Evolutionary conservation across 495 filamentous ascomycete species (phyloP).

Genomic region (Talaromyces thailandensis): DNA sequence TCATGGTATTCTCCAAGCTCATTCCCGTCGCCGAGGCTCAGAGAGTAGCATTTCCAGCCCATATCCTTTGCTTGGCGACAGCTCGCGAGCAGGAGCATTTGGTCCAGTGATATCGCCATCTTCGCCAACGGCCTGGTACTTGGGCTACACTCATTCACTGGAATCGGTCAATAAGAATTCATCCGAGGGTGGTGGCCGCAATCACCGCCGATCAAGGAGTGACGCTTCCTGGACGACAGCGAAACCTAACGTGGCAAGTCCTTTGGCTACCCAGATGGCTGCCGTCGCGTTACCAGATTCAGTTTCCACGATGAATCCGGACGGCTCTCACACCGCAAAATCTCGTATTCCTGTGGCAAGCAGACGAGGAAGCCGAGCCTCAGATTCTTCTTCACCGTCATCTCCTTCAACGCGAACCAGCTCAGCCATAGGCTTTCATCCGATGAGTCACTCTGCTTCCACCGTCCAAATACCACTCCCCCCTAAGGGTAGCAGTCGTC

Average conservation of each 20-base stretch:
- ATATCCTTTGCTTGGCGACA: conserved; percentile 39
- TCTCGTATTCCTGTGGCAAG: conserved; percentile 52
- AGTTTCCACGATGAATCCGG: conserved; percentile 17
- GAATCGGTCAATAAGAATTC: conserved; percentile 33
- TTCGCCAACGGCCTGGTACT: conserved; percentile 50
- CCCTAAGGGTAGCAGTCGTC: conserved; percentile 36
- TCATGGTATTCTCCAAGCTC: conserved; percentile 26
- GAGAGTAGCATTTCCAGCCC: conserved; percentile 46
- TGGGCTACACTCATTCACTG: conserved; percentile 36
- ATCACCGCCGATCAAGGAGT: conserved; percentile 41
- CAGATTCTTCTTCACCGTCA: conserved; percentile 31
- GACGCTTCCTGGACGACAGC: conserved; percentile 24
- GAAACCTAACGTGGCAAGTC: conserved; percentile 18
- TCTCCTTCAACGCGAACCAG: conserved; percentile 33
- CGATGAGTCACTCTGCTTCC: conserved; percentile 6
- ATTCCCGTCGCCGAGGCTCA: conserved; percentile 39
- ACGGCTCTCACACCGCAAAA: conserved; percentile 36
- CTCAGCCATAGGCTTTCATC: conserved; percentile 32
- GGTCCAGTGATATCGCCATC: conserved; percentile 30
- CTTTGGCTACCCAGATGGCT: conserved; percentile 30
- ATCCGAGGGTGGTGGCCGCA: conserved; percentile 13
- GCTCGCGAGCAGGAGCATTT: conserved; percentile 15
- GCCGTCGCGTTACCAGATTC: conserved; percentile 26
- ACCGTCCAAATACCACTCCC: conserved; percentile 20
- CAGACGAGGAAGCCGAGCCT: conserved; percentile 36